Conservation (phyloP, 768 basidiomycete species). For the Mycena galopus region DNA sequence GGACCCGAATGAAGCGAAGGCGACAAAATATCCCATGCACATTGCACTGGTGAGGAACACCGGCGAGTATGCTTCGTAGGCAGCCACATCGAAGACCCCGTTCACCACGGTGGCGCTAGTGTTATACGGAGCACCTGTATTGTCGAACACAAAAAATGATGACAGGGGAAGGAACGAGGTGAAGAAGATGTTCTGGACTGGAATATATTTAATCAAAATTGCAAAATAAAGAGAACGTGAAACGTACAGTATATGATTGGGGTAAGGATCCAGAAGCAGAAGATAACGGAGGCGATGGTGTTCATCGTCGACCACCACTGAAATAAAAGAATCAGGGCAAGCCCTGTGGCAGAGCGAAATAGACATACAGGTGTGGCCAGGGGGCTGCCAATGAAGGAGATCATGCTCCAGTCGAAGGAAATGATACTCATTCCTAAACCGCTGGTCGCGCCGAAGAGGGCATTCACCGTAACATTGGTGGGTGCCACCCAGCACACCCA, state of each 20-base stretch:
- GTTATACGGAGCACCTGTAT: conserved; percentile 79
- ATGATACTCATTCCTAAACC: conserved; percentile 88
- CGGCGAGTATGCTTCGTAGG: conserved; percentile 86
- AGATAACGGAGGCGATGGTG: conserved; percentile 70
- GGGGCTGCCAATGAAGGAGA: conserved; percentile 81
- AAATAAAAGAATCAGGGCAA: conserved; percentile 10
- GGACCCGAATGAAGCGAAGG: conserved; percentile 83
- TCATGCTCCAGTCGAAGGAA: conserved; percentile 90
- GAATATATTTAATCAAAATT: not conserved
- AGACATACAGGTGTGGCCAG: conserved; percentile 80
- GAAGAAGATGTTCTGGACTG: conserved; percentile 81
- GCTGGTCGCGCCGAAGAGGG: conserved; percentile 75
- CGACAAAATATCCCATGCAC: conserved; percentile 76
- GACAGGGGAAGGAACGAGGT: conserved; percentile 83
- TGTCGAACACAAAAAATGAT: conserved; percentile 73
- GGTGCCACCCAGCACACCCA: conserved; percentile 95
- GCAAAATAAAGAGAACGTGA: not conserved
- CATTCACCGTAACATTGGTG: conserved; percentile 76
- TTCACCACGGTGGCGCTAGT: conserved; percentile 70
- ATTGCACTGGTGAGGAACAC: conserved; percentile 78
- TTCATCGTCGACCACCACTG: conserved; percentile 92
- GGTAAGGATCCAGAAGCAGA: conserved; percentile 81
- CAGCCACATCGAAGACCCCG: conserved; percentile 71
- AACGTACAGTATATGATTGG: conserved; percentile 82
- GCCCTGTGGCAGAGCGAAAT: not conserved